phyloP scores from a whole-genome alignment of 2,329 filamentous ascomycete species.

The Trichoderma afroharzianum region DNA sequence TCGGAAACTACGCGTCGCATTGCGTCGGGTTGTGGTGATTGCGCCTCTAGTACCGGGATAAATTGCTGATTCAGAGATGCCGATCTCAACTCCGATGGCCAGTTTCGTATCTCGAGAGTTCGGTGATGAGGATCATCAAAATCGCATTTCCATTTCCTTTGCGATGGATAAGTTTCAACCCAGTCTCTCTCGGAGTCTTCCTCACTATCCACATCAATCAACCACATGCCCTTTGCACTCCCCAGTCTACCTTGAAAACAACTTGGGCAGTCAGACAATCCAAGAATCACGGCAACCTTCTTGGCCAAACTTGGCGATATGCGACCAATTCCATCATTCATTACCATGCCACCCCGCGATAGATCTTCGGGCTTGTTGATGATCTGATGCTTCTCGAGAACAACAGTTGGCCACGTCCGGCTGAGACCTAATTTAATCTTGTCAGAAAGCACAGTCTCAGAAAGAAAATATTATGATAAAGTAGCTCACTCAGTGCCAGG shows the following conservation, averaged over 20 bases:
- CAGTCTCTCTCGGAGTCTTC: conserved; percentile 46
- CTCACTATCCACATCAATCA: conserved; percentile 51
- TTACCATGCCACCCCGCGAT: conserved; percentile 40
- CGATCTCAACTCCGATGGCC: conserved; percentile 31
- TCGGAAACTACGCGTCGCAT: conserved; percentile 49
- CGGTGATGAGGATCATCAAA: conserved; percentile 48
- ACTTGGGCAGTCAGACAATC: conserved; percentile 53
- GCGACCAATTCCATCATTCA: conserved; percentile 64
- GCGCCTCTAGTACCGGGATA: conserved; percentile 62
- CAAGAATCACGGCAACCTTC: conserved; percentile 48
- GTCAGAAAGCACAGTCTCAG: neutral
- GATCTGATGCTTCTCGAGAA: conserved; percentile 48
- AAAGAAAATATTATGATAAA: neutral
- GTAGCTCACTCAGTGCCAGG: conserved; percentile 47
- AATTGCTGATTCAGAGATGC: conserved; percentile 65
- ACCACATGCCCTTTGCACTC: conserved; percentile 74
- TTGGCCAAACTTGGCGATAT: conserved; percentile 61
- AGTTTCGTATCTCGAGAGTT: conserved; percentile 61
- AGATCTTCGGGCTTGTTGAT: conserved; percentile 36
- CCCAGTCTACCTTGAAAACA: conserved; percentile 68
- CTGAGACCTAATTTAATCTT: conserved; percentile 44
- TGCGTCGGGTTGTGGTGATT: conserved; percentile 41
- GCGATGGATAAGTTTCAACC: conserved; percentile 65
- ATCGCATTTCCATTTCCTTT: conserved; percentile 62
- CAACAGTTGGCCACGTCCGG: conserved; percentile 44